A percentile compares a stretch with the other conserved stretches of the same genome.
Conservation (phyloP, 2,329 filamentous ascomycete species). For the Teratosphaeria viscida region DNA sequence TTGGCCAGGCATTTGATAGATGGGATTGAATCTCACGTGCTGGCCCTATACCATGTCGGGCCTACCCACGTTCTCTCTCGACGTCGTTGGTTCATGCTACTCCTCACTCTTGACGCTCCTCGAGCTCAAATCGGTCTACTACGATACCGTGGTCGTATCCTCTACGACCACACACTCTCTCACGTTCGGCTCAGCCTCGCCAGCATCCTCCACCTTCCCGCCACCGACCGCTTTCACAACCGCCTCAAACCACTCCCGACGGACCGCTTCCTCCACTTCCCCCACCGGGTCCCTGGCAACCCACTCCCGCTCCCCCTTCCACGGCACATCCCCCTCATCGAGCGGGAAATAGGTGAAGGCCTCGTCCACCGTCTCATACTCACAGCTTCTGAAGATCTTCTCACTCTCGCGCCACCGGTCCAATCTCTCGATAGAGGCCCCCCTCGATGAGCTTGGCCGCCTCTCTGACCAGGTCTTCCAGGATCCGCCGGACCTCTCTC, state of each 20-base stretch:
- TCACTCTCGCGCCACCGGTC: background rate
- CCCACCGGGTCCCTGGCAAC: background rate
- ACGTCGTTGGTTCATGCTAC: no score
- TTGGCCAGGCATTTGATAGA: no score
- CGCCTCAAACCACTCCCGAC: background rate
- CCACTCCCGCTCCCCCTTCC: background rate
- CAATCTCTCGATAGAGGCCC: background rate
- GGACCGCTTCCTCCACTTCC: background rate
- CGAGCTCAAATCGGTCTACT: no score
- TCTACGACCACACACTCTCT: no score
- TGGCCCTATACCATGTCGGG: no score
- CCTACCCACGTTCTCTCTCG: no score
- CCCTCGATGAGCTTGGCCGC: background rate
- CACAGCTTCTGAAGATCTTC: background rate
- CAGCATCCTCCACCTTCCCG: no score
- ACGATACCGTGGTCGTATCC: no score
- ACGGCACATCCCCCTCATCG: background rate
- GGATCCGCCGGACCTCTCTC: background rate
- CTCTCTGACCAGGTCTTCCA: background rate
- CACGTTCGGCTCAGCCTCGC: no score
- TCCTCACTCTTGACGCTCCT: no score
- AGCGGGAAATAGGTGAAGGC: background rate
- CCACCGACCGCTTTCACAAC: background rate
- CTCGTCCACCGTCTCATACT: background rate
- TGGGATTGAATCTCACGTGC: no score